Base-by-base conservation (phyloP, 108 stramenopile genomes). In the Skeletonema menzelii region DNA sequence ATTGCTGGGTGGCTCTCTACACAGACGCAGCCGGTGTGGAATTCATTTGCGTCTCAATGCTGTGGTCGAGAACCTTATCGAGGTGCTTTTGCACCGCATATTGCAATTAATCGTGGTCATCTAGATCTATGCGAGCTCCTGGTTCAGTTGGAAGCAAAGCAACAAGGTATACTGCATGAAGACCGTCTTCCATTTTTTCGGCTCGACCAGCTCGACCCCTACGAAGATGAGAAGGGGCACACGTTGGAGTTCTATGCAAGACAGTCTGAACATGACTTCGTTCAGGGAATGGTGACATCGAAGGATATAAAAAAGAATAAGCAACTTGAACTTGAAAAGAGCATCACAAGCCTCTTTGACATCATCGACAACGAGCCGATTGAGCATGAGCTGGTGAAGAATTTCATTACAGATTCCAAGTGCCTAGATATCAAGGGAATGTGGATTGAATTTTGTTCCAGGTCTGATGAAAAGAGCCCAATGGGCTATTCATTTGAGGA, bases 31-130 rank as follows among this genome's bases (percentile, higher is more conserved):
- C 55, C 56, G 8, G 17, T 37, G 13, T 56, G 53, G 28, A 19
- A 67, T 10, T 4, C 53, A 1, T 34, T 56, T 32, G 55, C 22
- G 8, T 35, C 24, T 15, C 13, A 67, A 30, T 1, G 34, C 31
- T 40, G 14, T 13, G 10, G 5, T 12, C 30, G 55, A 7, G 20
- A 56, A n/a, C 31, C 30, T 17, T 56, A 27, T 67, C 0, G 3
- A 30, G 65, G 49, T 49, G 65, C 65, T 7, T 66, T 28, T 53
- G 28, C 67, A 19, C 56, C 15, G 0, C 67, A 67, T 24, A 67
- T 67, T 67, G 53, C 67, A 8, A 56, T 56, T 19, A 55, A 56
- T 5, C 11, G 31, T 27, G 67, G 67, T 7, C 67, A 67, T 17
- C 4, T 67, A 22, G 0, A 56, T 10, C 20, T 8, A 0, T 49